Percentiles rank a stretch among this genome's conserved stretches.
Evolutionary conservation across 2,329 filamentous ascomycete species (phyloP).

Genomic region (Helminthosporium solani): DNA sequence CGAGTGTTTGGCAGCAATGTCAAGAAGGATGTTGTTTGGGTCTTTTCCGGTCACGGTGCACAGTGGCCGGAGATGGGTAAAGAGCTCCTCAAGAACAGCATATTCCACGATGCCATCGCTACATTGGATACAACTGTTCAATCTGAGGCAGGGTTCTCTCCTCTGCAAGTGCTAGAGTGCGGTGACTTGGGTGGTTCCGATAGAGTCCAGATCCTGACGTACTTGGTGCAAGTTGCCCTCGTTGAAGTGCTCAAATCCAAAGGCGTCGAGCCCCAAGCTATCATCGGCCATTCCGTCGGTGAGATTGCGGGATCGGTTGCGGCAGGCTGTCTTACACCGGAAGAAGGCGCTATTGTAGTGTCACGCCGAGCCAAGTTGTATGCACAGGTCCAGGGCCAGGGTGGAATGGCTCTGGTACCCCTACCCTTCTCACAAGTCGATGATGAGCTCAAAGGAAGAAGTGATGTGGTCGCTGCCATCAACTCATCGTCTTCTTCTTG

Average conservation of each 20-base stretch:
- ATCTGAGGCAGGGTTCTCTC: conserved; percentile 21
- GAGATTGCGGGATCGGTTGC: conserved; percentile 45
- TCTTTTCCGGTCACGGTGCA: conserved; percentile 49
- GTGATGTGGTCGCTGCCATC: conserved; percentile 38
- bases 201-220: conserved; percentile 38
- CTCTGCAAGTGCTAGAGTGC: conserved; percentile 11
- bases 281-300: conserved; percentile 48
- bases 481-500: conserved; percentile 41
- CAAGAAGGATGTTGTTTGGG: conserved; percentile 33
- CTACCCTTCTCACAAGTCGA: conserved; percentile 30
- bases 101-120: conserved; percentile 28
- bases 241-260: conserved; percentile 30
- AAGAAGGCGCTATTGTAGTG: conserved; percentile 42
- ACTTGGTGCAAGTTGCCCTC: conserved; percentile 41
- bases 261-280: conserved; percentile 36
- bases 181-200: conserved; percentile 30
- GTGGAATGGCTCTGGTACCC: conserved; percentile 36
- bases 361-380: conserved; percentile 38
- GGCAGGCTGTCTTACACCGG: conserved; percentile 33
- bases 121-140: conserved; percentile 25
- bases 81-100: conserved; percentile 31
- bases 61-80: conserved; percentile 47
- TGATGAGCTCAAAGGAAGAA: conserved; percentile 19
- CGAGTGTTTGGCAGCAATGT: conserved; percentile 12
- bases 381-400: conserved; percentile 31